Base-by-base conservation (phyloP, 306 rosid species). In the Echinosophora koreensis region DNA sequence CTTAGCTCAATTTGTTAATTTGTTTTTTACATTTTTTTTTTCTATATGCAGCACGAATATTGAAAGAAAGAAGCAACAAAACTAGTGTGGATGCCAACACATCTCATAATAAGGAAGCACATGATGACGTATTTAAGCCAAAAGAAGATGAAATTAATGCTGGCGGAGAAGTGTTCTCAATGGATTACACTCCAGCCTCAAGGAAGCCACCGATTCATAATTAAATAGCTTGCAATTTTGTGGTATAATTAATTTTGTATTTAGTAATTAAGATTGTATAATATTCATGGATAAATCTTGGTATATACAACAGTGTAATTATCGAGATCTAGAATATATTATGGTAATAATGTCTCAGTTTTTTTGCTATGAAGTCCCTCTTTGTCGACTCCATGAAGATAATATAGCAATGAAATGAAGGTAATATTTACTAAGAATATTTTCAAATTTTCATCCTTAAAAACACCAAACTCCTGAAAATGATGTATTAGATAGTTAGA, bases 171-270 rank as follows among this genome's bases (percentile, higher is more conserved):
- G 97, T 86, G 42, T 86, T 89, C 61, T 74, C 91, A 5, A 83
- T 83, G 90, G 98, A 94, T 78, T 94, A 92, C 71, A 86, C 91
- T 83, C 97, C 97, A 6, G 93, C 97, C 4, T 80, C 87, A 39
- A 94, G 74, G 86, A 94, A 94, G 86, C 97, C 97, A 66, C 98
- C 98, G 3, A 94, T 94, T 65, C 98, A 94, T 60, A 94, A 94
- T 86, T 92, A 63, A 85, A 3, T 42, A 27, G 32, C 2, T 15
- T 37, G 8, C 34, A 76, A 34, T 55, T 80, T 84, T 80, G 74
- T 71, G 58, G 51, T 79, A 32, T 28, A 28, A 13, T 17, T 4
- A 76, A 18, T 7, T 64, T 63, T 5, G 27, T 55, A 55, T 3
- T 58, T 30, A 30, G 32, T 30, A 30, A 1, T 6, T 12, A 54